Conservation (phyloP, 495 filamentous ascomycete genomes). For the Penicillium cataractarum region DNA sequence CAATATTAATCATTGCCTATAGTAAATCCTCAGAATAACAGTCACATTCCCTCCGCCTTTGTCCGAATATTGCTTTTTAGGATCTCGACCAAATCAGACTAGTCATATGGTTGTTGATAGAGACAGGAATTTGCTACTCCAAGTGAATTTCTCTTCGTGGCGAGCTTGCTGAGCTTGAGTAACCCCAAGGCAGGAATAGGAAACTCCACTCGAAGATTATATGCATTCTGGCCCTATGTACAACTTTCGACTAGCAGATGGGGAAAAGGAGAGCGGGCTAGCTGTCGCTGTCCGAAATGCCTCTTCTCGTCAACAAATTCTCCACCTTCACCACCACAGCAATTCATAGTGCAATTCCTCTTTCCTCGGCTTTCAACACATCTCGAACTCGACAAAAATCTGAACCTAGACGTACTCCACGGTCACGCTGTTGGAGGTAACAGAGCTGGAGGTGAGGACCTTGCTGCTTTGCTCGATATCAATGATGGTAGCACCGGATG, state of each 20-base stretch:
- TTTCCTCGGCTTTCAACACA: not conserved
- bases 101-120: too few relatives aligned
- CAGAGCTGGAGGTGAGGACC: conserved; percentile 46
- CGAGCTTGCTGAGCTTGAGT: not conserved
- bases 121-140: too few relatives aligned
- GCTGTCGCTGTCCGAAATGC: not conserved
- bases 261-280: not conserved
- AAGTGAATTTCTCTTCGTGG: too few relatives aligned
- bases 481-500: conserved; percentile 44
- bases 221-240: not conserved
- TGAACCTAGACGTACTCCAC: conserved; percentile 22
- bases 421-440: conserved; percentile 28
- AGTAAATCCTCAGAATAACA: too few relatives aligned
- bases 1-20: too few relatives aligned
- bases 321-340: not conserved
- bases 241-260: not conserved
- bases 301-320: too few relatives aligned
- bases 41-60: too few relatives aligned
- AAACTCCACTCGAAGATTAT: not conserved
- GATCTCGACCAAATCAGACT: too few relatives aligned
- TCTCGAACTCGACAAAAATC: not conserved
- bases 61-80: too few relatives aligned
- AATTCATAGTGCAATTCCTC: not conserved
- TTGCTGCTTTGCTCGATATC: conserved; percentile 49
- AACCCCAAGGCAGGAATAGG: not conserved